A percentile compares a stretch with the other conserved stretches of the same genome.
phyloP scores from a whole-genome alignment of 306 rosid genomes.

The Pterocarpus santalinus region DNA sequence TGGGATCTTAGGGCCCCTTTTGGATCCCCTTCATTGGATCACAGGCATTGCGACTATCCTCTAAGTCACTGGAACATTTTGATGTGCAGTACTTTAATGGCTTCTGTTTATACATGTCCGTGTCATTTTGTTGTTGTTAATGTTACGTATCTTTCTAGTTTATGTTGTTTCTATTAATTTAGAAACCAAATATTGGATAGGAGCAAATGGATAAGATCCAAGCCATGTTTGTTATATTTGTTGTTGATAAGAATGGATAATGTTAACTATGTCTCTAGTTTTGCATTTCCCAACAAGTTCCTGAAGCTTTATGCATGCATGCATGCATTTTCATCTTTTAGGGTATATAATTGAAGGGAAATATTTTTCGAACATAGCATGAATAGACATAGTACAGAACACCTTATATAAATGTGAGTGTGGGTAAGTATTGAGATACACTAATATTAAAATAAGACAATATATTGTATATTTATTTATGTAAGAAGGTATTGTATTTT shows the following conservation, averaged over 20 bases:
- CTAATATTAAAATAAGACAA: too few species aligned
- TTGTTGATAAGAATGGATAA: not conserved
- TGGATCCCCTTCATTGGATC: constrained; percentile 17
- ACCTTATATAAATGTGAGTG: too few species aligned
- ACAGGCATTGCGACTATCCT: constrained; percentile 19
- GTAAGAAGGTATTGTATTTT: too few species aligned
- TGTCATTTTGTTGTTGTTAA: not conserved
- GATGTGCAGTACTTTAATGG: not conserved
- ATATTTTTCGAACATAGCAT: too few species aligned
- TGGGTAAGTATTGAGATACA: too few species aligned
- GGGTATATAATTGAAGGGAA: too few species aligned
- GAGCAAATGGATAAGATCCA: not conserved
- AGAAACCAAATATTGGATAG: not conserved
- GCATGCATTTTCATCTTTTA: not conserved
- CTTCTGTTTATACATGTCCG: not conserved
- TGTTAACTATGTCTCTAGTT: not conserved
- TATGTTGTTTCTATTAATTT: not conserved
- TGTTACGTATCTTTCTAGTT: not conserved
- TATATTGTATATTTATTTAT: too few species aligned
- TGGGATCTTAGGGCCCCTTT: not conserved
- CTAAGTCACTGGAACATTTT: not conserved
- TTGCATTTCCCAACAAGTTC: too few species aligned
- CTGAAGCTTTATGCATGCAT: not conserved
- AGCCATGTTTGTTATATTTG: not conserved
- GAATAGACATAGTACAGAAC: too few species aligned